phyloP scores from a whole-genome alignment of 805 yeast species.

The Yamadazyma endophytica region DNA sequence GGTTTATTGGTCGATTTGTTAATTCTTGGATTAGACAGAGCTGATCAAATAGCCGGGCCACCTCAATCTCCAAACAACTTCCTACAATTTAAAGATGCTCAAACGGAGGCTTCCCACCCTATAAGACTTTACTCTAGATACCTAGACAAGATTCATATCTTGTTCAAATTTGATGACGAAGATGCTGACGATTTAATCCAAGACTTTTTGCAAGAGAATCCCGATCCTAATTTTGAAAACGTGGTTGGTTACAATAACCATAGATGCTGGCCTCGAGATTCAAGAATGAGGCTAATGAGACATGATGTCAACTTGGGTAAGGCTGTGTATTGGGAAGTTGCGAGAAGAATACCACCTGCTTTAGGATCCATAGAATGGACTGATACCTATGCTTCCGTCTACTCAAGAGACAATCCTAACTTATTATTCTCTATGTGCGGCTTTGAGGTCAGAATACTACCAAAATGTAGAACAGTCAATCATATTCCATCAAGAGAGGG shows the following conservation, averaged over 20 bases:
- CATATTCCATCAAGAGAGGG: slow-evolving; percentile 67
- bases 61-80: slow-evolving; percentile 71
- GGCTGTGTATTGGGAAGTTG: slow-evolving; percentile 88
- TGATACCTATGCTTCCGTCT: slow-evolving; percentile 78
- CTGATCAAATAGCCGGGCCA: slow-evolving; percentile 81
- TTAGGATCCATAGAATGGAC: slow-evolving; percentile 75
- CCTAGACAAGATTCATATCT: slow-evolving; percentile 73
- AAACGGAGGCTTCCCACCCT: slow-evolving; percentile 66
- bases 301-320: slow-evolving; percentile 90
- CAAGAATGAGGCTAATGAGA: slow-evolving; percentile 85
- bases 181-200: slow-evolving; percentile 75
- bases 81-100: slow-evolving; percentile 58
- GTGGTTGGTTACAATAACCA: slow-evolving; percentile 83
- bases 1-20: slow-evolving; percentile 81
- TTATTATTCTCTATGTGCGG: slow-evolving; percentile 89
- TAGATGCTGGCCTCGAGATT: slow-evolving; percentile 92
- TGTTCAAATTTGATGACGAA: slow-evolving; percentile 68
- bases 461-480: slow-evolving; percentile 58
- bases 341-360: slow-evolving; percentile 73
- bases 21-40: slow-evolving; percentile 81
- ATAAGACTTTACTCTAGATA: slow-evolving; percentile 78
- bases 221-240: slow-evolving; percentile 89
- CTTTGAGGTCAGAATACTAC: slow-evolving; percentile 85
- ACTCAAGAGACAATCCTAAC: slow-evolving; percentile 87
- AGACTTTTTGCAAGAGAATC: slow-evolving; percentile 76